A percentile compares a stretch with the other conserved stretches of the same genome.
phyloP scores from a whole-genome alignment of 805 yeast genomes.

The Saccharomycopsis javanensis region DNA sequence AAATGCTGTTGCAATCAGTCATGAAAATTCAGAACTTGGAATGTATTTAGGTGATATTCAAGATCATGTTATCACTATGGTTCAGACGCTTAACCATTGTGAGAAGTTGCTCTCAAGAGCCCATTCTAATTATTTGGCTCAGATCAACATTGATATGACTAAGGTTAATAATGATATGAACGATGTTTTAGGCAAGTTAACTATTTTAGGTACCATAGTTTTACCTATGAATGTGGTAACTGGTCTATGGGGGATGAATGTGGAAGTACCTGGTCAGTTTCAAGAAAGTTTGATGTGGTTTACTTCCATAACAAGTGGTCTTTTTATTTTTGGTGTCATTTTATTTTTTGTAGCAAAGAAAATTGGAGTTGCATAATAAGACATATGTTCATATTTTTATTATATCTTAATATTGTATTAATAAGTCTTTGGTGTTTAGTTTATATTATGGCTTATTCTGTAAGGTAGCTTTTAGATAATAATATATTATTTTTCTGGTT shows the following conservation, averaged over 20 bases:
- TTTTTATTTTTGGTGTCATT: constrained; percentile 38
- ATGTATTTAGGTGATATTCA: constrained; percentile 95
- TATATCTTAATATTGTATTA: not conserved
- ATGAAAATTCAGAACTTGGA: constrained; percentile 61
- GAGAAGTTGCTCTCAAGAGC: constrained; percentile 88
- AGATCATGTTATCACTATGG: constrained; percentile 97
- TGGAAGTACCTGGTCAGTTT: constrained; percentile 87
- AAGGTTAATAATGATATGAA: constrained; percentile 94
- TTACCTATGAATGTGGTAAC: constrained; percentile 92
- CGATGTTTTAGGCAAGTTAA: constrained; percentile 88
- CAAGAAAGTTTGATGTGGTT: constrained; percentile 55
- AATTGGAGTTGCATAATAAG: constrained; percentile 14
- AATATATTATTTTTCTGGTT: no score
- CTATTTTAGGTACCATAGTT: constrained; percentile 93
- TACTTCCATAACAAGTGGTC: constrained; percentile 37
- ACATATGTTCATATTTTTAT: not conserved
- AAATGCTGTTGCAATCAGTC: not conserved
- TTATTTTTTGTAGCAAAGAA: constrained; percentile 27
- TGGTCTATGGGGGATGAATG: constrained; percentile 99
- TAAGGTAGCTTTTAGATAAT: no score
- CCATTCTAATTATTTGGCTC: constrained; percentile 93
- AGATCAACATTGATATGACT: constrained; percentile 95
- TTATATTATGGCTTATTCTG: no score
- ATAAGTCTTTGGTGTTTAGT: not conserved
- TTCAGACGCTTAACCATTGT: constrained; percentile 86